Evolutionary conservation across 768 basidiomycete species (phyloP).

Genomic region (Leucocoprinus leucothites): DNA sequence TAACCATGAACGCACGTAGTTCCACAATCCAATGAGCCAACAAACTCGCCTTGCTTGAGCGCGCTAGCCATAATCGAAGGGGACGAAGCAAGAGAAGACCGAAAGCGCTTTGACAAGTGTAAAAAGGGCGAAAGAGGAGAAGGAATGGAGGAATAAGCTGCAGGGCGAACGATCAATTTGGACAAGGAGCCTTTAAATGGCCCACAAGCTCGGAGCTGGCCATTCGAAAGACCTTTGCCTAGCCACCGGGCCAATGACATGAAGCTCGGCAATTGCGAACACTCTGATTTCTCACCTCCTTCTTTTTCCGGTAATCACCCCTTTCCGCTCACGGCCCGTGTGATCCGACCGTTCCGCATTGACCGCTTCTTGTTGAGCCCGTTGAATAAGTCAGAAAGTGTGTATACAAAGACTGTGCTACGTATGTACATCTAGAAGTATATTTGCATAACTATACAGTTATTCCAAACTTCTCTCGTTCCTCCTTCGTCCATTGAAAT

Average conservation of each 20-base stretch:
- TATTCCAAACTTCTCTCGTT: conserved; percentile 42
- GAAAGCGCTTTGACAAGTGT: conserved; percentile 11
- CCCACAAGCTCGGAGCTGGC: conserved; percentile 13
- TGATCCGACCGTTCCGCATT: background rate
- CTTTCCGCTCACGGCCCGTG: conserved; percentile 7
- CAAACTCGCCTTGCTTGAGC: conserved; percentile 71
- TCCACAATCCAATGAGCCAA: conserved; percentile 92
- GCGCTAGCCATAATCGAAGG: conserved; percentile 18
- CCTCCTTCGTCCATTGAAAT: conserved; percentile 57
- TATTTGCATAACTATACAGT: conserved; percentile 13
- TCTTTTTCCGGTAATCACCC: background rate
- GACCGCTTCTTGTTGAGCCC: background rate
- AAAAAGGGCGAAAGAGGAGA: conserved; percentile 7
- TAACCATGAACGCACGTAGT: conserved; percentile 67
- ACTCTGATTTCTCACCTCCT: background rate
- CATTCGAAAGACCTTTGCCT: background rate
- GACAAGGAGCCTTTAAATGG: conserved; percentile 14
- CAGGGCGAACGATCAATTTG: background rate
- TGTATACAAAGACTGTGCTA: no score
- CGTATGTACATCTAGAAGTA: no score
- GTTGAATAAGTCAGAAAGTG: no score
- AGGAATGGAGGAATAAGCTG: background rate
- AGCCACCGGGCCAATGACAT: conserved; percentile 12
- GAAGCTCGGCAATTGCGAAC: background rate
- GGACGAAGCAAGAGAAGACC: conserved; percentile 2